phyloP scores from a whole-genome alignment of 495 filamentous ascomycete genomes.

The Neurospora intermedia region DNA sequence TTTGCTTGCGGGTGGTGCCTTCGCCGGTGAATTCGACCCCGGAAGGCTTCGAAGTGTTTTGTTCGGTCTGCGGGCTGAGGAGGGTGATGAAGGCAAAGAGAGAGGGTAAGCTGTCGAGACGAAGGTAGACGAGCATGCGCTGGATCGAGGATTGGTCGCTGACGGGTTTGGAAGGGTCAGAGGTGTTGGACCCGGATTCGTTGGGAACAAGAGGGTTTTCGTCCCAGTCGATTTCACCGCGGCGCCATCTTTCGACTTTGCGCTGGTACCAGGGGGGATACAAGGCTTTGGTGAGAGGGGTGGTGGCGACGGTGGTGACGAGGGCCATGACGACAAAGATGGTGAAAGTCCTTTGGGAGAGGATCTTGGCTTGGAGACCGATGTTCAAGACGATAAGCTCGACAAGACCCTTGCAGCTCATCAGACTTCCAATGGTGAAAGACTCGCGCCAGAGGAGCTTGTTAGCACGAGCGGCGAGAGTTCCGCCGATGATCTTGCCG shows the following conservation, averaged over 20 bases:
- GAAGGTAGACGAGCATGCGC: constrained; percentile 49
- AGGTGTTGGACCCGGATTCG: constrained; percentile 28
- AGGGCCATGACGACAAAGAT: constrained; percentile 99
- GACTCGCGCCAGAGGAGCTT: constrained; percentile 90
- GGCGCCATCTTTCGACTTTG: constrained; percentile 82
- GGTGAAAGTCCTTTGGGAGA: constrained; percentile 81
- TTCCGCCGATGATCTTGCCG: constrained; percentile 79
- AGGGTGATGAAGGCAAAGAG: constrained; percentile 77
- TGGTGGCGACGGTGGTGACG: constrained; percentile 84
- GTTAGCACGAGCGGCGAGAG: constrained; percentile 63
- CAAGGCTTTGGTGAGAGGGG: constrained; percentile 63
- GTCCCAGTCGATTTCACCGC: constrained; percentile 92
- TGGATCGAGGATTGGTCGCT: constrained; percentile 34
- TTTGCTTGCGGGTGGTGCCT: constrained; percentile 18
- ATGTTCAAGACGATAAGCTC: constrained; percentile 97
- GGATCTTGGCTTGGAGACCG: constrained; percentile 80
- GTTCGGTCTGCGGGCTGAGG: constrained; percentile 43
- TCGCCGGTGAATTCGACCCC: background rate
- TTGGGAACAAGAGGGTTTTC: constrained; percentile 45
- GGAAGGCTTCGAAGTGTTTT: constrained; percentile 5
- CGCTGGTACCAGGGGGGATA: constrained; percentile 88
- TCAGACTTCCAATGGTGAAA: constrained; percentile 80
- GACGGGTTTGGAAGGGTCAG: constrained; percentile 30
- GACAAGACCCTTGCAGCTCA: constrained; percentile 96
- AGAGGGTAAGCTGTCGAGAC: constrained; percentile 81